Evolutionary conservation across 2,329 filamentous ascomycete genomes (phyloP).

Genomic region (Xylariaceae sp.): DNA sequence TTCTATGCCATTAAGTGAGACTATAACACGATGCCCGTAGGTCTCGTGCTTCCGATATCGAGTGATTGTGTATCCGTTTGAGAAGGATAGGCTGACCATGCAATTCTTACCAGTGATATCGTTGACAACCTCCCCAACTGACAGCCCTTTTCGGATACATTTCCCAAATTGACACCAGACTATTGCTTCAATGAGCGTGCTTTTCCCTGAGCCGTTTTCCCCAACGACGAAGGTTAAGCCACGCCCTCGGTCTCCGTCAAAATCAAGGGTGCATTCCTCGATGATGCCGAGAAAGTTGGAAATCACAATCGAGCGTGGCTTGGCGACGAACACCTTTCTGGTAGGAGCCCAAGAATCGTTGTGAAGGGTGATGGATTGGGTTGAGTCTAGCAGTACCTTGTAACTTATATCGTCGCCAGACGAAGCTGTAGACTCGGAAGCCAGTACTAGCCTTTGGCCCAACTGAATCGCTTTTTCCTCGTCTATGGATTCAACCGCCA

Average conservation of each 20-base stretch:
- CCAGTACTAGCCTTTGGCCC: conserved; percentile 20
- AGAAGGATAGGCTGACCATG: conserved; percentile 30
- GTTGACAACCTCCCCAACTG: conserved; percentile 33
- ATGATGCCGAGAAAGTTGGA: conserved; percentile 35
- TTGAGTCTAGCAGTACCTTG: conserved; percentile 17
- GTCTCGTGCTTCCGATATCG: conserved; percentile 30
- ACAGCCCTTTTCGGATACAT: conserved; percentile 30
- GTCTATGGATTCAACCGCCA: conserved; percentile 14
- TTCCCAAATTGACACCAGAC: conserved; percentile 36
- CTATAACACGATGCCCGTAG: conserved; percentile 28
- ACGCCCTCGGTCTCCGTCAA: conserved; percentile 24
- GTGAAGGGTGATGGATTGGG: conserved; percentile 4
- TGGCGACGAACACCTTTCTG: conserved; percentile 28
- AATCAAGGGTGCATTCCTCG: conserved; percentile 29
- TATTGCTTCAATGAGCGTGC: conserved; percentile 34
- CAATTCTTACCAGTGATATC: conserved; percentile 30
- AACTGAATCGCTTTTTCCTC: conserved; percentile 17
- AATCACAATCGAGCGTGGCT: conserved; percentile 28
- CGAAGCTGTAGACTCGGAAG: conserved; percentile 4
- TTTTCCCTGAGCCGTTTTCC: conserved; percentile 34
- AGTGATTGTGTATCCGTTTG: conserved; percentile 33
- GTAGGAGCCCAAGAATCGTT: background rate
- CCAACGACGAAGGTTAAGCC: conserved; percentile 33
- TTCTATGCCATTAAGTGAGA: conserved; percentile 27
- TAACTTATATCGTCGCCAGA: conserved; percentile 13